These are phyloP conservation scores for Salpingoeca rosetta DNA, from an alignment of 78 protist species.

Conservation along the genomic window DNA sequence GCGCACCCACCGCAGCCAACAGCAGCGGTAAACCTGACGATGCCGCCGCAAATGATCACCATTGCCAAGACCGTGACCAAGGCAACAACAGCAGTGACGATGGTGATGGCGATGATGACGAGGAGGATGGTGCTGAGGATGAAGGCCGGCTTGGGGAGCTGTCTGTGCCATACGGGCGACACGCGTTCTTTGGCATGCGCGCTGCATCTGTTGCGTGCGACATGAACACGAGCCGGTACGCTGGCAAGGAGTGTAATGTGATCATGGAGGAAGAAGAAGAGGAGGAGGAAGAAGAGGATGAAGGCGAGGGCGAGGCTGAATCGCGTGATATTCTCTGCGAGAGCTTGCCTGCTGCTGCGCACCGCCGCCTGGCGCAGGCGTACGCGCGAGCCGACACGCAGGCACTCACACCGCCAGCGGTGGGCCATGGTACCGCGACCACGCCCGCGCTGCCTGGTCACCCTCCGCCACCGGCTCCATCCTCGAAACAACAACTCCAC, in stretches of 20 bases:
- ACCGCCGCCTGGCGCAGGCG: background rate
- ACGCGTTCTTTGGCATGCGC: too few species aligned
- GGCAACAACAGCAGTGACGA: background rate
- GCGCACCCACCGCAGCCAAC: too few species aligned
- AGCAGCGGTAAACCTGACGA: too few species aligned
- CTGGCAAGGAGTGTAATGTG: background rate
- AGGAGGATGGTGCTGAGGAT: background rate
- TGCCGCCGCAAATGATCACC: too few species aligned
- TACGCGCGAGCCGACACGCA: too few species aligned
- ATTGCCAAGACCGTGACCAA: background rate
- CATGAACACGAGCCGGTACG: background rate
- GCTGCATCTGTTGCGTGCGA: too few species aligned
- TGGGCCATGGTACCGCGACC: background rate
- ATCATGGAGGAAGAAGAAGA: background rate
- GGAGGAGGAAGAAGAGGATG: background rate
- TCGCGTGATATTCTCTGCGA: background rate
- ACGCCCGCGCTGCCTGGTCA: background rate
- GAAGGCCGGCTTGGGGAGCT: background rate
- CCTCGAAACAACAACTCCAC: too few species aligned
- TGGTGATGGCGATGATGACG: background rate
- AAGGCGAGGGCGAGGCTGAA: background rate
- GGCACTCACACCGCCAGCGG: too few species aligned
- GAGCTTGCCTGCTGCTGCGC: background rate
- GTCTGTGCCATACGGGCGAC: too few species aligned
- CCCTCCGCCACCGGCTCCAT: too few species aligned